These are phyloP conservation scores for Eutrema yunnanense DNA, from an alignment of 345 rosid species.

Conservation along the genomic window DNA sequence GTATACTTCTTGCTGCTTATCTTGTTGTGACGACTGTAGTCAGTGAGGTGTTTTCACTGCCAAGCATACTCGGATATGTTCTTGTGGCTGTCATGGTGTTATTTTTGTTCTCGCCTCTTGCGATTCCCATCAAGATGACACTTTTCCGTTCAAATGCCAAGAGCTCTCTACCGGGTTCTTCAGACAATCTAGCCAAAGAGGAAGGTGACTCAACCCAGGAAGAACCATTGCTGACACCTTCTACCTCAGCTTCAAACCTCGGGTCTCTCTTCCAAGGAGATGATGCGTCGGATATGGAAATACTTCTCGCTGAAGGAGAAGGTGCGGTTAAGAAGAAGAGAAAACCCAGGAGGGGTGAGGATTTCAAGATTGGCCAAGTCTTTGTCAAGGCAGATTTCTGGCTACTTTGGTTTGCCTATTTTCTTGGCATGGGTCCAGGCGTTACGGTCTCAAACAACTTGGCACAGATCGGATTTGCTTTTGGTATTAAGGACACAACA, in stretches of 20 bases:
- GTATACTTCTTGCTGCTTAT: constrained; percentile 66
- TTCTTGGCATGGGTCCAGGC: constrained; percentile 91
- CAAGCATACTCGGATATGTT: constrained; percentile 37
- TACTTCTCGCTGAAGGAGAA: constrained; percentile 68
- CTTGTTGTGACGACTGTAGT: constrained; percentile 50
- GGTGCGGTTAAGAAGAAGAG: constrained; percentile 79
- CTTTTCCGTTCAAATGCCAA: constrained; percentile 50
- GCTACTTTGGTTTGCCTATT: constrained; percentile 88
- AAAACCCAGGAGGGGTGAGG: constrained; percentile 80
- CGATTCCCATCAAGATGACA: constrained; percentile 91
- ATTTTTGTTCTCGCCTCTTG: constrained; percentile 70
- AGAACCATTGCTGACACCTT: constrained; percentile 58
- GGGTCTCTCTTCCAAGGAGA: constrained; percentile 56
- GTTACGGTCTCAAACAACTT: constrained; percentile 85
- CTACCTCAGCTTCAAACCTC: constrained; percentile 63
- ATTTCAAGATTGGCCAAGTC: constrained; percentile 70
- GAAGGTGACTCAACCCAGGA: constrained; percentile 39
- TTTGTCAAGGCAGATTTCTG: constrained; percentile 91
- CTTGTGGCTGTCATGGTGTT: constrained; percentile 58
- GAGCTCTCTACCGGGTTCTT: constrained; percentile 48
- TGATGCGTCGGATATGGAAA: constrained; percentile 46
- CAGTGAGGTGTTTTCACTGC: constrained; percentile 38
- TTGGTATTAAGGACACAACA: constrained; percentile 72
- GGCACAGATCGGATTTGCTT: constrained; percentile 84
- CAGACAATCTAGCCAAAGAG: constrained; percentile 43